These are phyloP conservation scores for Claviceps citrina DNA, from an alignment of 2,329 filamentous ascomycete species.

Conservation along the genomic window DNA sequence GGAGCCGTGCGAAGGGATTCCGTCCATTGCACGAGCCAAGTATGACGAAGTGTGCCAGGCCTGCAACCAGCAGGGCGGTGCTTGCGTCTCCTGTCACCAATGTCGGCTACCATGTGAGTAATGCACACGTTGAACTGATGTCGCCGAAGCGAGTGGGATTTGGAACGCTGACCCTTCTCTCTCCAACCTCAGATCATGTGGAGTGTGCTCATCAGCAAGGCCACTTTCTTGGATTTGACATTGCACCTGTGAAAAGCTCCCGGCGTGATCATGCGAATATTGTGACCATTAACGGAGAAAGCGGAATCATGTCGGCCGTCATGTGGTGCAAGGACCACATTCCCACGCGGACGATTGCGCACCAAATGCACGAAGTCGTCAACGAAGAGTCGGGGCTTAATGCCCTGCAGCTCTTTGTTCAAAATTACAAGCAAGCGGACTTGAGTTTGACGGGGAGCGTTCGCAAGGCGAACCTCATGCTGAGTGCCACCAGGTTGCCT, in stretches of 20 bases:
- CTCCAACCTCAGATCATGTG: slow-evolving; percentile 40
- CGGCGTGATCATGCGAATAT: slow-evolving; percentile 66
- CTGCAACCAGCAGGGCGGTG: slow-evolving; percentile 61
- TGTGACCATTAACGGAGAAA: slow-evolving; percentile 67
- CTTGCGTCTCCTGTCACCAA: slow-evolving; percentile 68
- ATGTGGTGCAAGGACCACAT: slow-evolving; percentile 87
- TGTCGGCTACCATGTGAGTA: slow-evolving; percentile 41
- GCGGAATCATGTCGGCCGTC: slow-evolving; percentile 66
- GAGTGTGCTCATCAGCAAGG: slow-evolving; percentile 77
- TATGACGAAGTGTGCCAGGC: slow-evolving; percentile 71
- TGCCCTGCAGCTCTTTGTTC: slow-evolving; percentile 72
- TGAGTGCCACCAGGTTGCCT: slow-evolving; percentile 43
- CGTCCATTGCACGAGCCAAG: slow-evolving; percentile 55
- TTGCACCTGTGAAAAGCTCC: slow-evolving; percentile 78
- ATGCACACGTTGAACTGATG: not conserved
- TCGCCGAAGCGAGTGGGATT: not conserved
- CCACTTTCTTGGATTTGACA: slow-evolving; percentile 77
- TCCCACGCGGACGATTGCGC: slow-evolving; percentile 54
- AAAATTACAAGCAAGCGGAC: slow-evolving; percentile 90
- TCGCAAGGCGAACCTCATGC: slow-evolving; percentile 72
- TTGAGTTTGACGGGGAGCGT: slow-evolving; percentile 79
- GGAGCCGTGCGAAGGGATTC: slow-evolving; percentile 79
- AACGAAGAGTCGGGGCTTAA: slow-evolving; percentile 52
- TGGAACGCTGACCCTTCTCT: too few relatives aligned
- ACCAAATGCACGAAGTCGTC: slow-evolving; percentile 63